Percentiles rank a stretch among this genome's conserved stretches.
These are phyloP conservation scores for Chaetomium sp. DNA, from an alignment of 2,329 filamentous ascomycete species.

Conservation along the genomic window DNA sequence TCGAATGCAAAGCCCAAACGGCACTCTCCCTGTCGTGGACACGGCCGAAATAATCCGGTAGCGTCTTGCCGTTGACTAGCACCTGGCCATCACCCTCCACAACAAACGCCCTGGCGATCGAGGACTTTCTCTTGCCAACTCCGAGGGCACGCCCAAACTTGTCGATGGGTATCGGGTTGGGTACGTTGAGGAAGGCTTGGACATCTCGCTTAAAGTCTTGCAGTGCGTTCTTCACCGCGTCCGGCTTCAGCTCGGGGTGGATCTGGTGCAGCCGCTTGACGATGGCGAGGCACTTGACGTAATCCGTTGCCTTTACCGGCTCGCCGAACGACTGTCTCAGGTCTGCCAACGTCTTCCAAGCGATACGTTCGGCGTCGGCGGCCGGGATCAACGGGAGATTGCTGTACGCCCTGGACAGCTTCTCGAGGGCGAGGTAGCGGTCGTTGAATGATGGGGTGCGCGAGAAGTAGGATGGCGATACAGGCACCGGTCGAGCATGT, in stretches of 20 bases:
- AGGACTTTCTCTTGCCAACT: slow-evolving; percentile 84
- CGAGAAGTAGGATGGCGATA: slow-evolving; percentile 93
- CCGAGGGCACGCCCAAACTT: slow-evolving; percentile 76
- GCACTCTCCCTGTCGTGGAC: slow-evolving; percentile 94
- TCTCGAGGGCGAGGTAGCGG: slow-evolving; percentile 72
- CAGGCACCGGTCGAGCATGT: slow-evolving; percentile 75
- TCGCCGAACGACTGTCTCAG: slow-evolving; percentile 74
- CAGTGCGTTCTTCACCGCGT: slow-evolving; percentile 67
- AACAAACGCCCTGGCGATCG: slow-evolving; percentile 79
- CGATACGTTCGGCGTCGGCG: slow-evolving; percentile 68
- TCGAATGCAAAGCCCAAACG: slow-evolving; percentile 84
- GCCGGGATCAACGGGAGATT: slow-evolving; percentile 69
- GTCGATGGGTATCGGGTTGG: slow-evolving; percentile 69
- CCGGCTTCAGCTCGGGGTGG: slow-evolving; percentile 73
- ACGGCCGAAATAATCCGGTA: slow-evolving; percentile 79
- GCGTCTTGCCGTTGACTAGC: slow-evolving; percentile 83
- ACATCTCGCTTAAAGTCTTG: slow-evolving; percentile 72
- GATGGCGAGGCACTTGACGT: slow-evolving; percentile 72
- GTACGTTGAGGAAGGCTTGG: slow-evolving; percentile 67
- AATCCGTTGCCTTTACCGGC: slow-evolving; percentile 74
- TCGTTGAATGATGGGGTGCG: slow-evolving; percentile 85
- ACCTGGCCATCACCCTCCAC: slow-evolving; percentile 93
- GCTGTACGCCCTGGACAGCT: slow-evolving; percentile 70
- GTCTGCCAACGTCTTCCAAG: slow-evolving; percentile 79
- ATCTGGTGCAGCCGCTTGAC: slow-evolving; percentile 84